Evolutionary conservation across 345 rosid species (phyloP), one percentile per base, ranked within the genome.

Genomic region (Hibiscus syriacus): DNA sequence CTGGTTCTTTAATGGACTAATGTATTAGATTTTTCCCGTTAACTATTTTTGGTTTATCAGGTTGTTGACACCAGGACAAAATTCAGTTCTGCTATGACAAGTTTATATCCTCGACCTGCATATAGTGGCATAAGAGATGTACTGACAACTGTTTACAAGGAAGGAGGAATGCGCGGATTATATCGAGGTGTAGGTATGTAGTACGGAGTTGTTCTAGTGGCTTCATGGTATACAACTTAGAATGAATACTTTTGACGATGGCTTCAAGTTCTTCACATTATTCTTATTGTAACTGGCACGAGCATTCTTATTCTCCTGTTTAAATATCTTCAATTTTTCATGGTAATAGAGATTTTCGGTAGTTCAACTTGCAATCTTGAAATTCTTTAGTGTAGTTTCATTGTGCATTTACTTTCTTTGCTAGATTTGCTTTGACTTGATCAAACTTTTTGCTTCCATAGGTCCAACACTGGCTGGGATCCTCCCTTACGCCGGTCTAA

Each of bases 401-500:
- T 36, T 54, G 2, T 27, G 43, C 20, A n/a, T 4, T 32, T 53
- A 16, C 25, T 69, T 65, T 48, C 45, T 55, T 76, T 23, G 43
- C 70, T 26, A 48, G 55, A 50, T 74, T 45, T 53, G 36, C 57
- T 63, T 50, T 25, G 23, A 57, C 25, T 70, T 12, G 71, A n/a
- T 68, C 54, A 70, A 56, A 19, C 64, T 70, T 56, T 32, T 60
- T 67, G 4, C 68, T 60, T 80, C 73, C 20, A 67, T 86, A 93
- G 99, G 97, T 74, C 97, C 99, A 66, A 94, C 99, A 20, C 81
- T 94, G 67, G 78, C 74, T 2, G 99, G 96, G 22, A 94, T 94
- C 64, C 97, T 94, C 43, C 99, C 97, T n/a, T 91, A 89, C 50
- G 97, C 97, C 43, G 96, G 97, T 41, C 80, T 89, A 62, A 94